phyloP scores from a whole-genome alignment of 352 stramenopile genomes.

The Phytophthora podocarpi region DNA sequence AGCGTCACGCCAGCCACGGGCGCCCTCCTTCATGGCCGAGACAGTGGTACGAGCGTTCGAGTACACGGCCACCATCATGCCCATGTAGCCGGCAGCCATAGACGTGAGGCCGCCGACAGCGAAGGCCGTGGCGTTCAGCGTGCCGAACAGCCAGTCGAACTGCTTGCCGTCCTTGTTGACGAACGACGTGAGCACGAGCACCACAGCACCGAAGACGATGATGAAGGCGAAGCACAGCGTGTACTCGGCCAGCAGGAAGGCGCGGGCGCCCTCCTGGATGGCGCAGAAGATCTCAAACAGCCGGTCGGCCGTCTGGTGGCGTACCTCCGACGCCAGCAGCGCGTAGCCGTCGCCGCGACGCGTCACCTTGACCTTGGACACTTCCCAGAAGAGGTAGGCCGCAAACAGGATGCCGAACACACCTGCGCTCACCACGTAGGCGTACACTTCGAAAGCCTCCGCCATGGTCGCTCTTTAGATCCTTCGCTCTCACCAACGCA shows the following conservation, averaged over 20 bases:
- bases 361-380: slow-evolving; percentile 90
- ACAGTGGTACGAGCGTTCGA: slow-evolving; percentile 99
- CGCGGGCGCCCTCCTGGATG: slow-evolving; percentile 98
- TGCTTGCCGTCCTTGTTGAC: slow-evolving; percentile 84
- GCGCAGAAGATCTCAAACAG: slow-evolving; percentile 94
- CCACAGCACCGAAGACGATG: slow-evolving; percentile 84
- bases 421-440: slow-evolving; percentile 59
- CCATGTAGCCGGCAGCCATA: slow-evolving; percentile 97
- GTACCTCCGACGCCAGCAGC: slow-evolving; percentile 73
- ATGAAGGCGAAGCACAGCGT: slow-evolving; percentile 98
- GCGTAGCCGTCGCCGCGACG: slow-evolving; percentile 84
- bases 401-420: slow-evolving; percentile 87
- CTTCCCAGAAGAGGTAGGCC: slow-evolving; percentile 87
- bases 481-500: slow-evolving; percentile 6
- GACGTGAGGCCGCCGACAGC: slow-evolving; percentile 98
- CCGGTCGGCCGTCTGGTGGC: slow-evolving; percentile 83
- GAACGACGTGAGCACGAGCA: slow-evolving; percentile 93
- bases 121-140: slow-evolving; percentile 96
- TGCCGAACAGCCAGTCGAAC: slow-evolving; percentile 91
- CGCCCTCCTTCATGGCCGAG: slow-evolving; percentile 93
- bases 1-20: slow-evolving; percentile 93
- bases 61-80: slow-evolving; percentile 99
- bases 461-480: slow-evolving; percentile 45
- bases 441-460: slow-evolving; percentile 63
- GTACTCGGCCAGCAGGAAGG: slow-evolving; percentile 98